These are phyloP conservation scores for Thraustochytrium sp. DNA, from an alignment of 352 stramenopile species.

Conservation along the genomic window DNA sequence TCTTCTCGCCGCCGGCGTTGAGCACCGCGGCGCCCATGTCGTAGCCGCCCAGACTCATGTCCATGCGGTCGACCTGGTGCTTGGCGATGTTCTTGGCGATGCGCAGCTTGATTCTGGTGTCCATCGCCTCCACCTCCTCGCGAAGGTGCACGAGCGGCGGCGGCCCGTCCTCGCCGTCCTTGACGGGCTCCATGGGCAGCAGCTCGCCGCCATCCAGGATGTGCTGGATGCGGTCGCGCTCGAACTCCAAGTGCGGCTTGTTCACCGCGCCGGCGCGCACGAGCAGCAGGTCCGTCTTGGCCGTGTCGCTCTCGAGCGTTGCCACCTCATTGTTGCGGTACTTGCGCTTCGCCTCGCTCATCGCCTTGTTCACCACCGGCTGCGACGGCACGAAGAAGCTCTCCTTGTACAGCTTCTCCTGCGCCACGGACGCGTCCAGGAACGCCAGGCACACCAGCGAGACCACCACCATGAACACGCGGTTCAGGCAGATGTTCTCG, in stretches of 20 bases:
- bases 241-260: conserved; percentile 36
- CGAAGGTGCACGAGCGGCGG: background rate
- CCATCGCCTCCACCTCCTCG: conserved; percentile 8
- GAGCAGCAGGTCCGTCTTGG: conserved; percentile 22
- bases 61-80: background rate
- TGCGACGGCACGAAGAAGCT: conserved; percentile 8
- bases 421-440: background rate
- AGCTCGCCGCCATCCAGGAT: background rate
- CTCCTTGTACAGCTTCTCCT: conserved; percentile 9
- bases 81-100: background rate
- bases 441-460: conserved; percentile 19
- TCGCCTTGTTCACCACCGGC: background rate
- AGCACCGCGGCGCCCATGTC: background rate
- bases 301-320: background rate
- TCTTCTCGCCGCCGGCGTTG: background rate
- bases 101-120: background rate
- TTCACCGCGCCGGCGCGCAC: conserved; percentile 20
- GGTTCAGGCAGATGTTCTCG: conserved; percentile 3
- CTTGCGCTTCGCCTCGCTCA: background rate
- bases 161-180: background rate
- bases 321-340: background rate
- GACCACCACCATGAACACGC: conserved; percentile 35
- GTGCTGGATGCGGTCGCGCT: conserved; percentile 13
- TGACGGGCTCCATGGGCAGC: background rate
- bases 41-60: conserved; percentile 17